Base-by-base conservation (phyloP, 2,329 filamentous ascomycete species). In the Diaporthe caulivora region DNA sequence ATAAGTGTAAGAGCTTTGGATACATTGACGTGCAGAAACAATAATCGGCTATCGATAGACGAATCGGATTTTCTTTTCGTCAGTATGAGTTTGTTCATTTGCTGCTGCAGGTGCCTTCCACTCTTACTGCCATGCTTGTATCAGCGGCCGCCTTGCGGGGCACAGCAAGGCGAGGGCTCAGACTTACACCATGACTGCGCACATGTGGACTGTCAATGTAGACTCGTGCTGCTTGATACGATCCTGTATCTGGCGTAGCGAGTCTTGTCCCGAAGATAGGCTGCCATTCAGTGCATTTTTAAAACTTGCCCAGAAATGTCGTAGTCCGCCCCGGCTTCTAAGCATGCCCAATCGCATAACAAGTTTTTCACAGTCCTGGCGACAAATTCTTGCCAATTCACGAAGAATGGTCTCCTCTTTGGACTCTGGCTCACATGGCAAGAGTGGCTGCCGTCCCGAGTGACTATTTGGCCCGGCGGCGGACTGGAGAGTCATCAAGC, bases 181-280 rank as follows among this genome's bases (percentile, higher is more conserved):
- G 51, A 54, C 51, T 54, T 54, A 54, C 51, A 54, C 26, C 26
- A 54, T 54, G 51, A 31, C 51, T 54, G 51, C 51, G 10, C 51
- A 54, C 51, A 54, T 54, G 21, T 54, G 51, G 26, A 54, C 51
- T 9, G 51, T 55, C 53, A 55, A 55, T 18, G 53, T 31, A 55
- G 53, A 31, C 26, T 55, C 53, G 13, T 34, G 29, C 17, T 34
- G 53, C 53, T 55, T 34, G 26, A 34, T 55, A 11, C 29, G 53
- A 9, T 55, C 29, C 53, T 21, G 29, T 55, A 55, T 34, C 53
- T 55, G 26, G 10, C 53, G 7, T 17, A 54, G 51, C 3, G 51
- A 54, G 24, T 54, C 51, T 18, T 54, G 51, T 26, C 51, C 51
- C 13, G 51, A 31, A 17, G 26, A 54, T 18, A 54, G 26, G 13